phyloP scores from a whole-genome alignment of 257 asterid species.

The Parsonsia alboflavescens region DNA sequence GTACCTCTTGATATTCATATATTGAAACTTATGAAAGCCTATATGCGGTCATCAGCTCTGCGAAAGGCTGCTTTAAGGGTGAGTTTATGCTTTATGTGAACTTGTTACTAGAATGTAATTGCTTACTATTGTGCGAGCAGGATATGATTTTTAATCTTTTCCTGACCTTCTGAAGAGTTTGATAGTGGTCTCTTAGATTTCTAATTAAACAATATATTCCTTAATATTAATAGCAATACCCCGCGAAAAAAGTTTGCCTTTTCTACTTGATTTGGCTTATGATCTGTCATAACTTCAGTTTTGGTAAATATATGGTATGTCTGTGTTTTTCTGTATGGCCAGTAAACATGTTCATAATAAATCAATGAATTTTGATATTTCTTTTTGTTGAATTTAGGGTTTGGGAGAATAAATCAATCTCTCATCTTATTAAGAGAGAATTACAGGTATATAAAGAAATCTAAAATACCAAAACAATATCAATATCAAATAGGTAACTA shows the following conservation, averaged over 20 bases:
- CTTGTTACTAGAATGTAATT: neutral
- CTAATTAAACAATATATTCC: neutral
- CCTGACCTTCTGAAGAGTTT: constrained; percentile 3
- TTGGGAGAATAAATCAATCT: too few species aligned
- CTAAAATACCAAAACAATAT: too few species aligned
- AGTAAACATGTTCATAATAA: too few species aligned
- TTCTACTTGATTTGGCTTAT: neutral
- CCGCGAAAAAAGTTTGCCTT: neutral
- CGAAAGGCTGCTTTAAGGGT: constrained; percentile 77
- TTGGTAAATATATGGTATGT: neutral
- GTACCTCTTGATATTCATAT: constrained; percentile 46
- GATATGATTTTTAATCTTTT: neutral
- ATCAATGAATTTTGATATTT: too few species aligned
- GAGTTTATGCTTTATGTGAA: constrained; percentile 20
- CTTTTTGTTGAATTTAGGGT: too few species aligned
- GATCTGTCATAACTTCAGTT: neutral
- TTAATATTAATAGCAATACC: neutral
- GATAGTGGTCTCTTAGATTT: neutral
- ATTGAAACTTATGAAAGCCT: constrained; percentile 53
- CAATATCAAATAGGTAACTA: too few species aligned
- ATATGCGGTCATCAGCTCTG: constrained; percentile 62
- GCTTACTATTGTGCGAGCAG: neutral
- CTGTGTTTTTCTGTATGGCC: neutral
- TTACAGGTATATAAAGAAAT: too few species aligned
- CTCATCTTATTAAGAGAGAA: too few species aligned